These are phyloP conservation scores for Keithomyces neogunnii DNA, from an alignment of 2,329 filamentous ascomycete genomes.

Conservation along the genomic window DNA sequence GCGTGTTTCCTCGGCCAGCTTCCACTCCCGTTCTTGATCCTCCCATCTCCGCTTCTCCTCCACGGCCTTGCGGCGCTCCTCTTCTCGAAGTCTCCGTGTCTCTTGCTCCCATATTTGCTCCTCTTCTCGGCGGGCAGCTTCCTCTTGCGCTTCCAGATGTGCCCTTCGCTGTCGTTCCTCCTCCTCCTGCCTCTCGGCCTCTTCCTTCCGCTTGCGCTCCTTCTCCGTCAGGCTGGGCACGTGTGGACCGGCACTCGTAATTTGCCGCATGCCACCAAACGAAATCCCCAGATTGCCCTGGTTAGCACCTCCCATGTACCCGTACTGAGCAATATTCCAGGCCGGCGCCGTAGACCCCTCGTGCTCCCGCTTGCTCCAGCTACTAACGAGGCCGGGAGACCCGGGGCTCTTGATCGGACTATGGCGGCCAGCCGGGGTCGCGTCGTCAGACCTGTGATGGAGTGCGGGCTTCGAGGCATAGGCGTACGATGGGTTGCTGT, in stretches of 20 bases:
- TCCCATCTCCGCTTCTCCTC: constrained; percentile 69
- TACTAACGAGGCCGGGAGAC: constrained; percentile 58
- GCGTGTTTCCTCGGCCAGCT: constrained; percentile 64
- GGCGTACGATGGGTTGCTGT: constrained; percentile 49
- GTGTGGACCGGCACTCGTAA: constrained; percentile 70
- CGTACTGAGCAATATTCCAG: constrained; percentile 98
- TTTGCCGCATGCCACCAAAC: constrained; percentile 86
- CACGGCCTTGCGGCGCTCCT: constrained; percentile 52
- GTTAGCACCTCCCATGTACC: constrained; percentile 95
- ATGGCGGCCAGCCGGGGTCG: constrained; percentile 41
- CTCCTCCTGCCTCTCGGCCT: constrained; percentile 53
- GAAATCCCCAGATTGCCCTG: constrained; percentile 91
- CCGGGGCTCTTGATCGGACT: constrained; percentile 54
- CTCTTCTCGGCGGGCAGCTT: constrained; percentile 52
- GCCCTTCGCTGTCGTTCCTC: constrained; percentile 38
- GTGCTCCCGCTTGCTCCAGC: constrained; percentile 82
- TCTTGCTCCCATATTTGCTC: constrained; percentile 61
- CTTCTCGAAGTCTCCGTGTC: constrained; percentile 48
- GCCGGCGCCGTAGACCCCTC: constrained; percentile 76
- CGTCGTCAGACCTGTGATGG: constrained; percentile 45
- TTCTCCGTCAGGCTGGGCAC: constrained; percentile 82
- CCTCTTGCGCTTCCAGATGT: constrained; percentile 49
- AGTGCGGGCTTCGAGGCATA: constrained; percentile 33
- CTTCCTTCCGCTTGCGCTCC: constrained; percentile 56
- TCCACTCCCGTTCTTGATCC: constrained; percentile 70